A percentile compares a stretch with the other conserved stretches of the same genome.
phyloP scores from a whole-genome alignment of 768 basidiomycete species.

The Atractiella rhizophila region DNA sequence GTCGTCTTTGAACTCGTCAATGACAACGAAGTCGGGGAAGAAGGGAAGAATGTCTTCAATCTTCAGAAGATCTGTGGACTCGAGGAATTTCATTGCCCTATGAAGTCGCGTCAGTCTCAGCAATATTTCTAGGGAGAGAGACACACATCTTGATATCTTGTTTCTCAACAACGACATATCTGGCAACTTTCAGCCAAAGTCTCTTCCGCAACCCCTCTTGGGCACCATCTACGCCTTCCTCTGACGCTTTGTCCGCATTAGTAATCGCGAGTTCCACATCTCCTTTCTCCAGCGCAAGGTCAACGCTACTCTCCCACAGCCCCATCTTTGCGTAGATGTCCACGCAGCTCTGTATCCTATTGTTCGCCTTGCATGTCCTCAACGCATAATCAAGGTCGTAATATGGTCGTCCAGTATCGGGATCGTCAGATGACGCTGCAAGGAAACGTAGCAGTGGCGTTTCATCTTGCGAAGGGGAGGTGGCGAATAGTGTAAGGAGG shows the following conservation, averaged over 20 bases:
- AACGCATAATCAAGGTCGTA: conserved; percentile 94
- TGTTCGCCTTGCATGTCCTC: conserved; percentile 60
- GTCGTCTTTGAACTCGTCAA: conserved; percentile 98
- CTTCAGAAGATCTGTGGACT: conserved; percentile 78
- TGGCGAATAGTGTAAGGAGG: conserved; percentile 55
- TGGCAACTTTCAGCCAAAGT: conserved; percentile 95
- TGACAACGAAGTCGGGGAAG: conserved; percentile 98
- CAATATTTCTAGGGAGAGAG: neutral
- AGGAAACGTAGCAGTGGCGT: conserved; percentile 38
- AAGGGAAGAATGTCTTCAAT: conserved; percentile 97
- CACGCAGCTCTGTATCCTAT: conserved; percentile 65
- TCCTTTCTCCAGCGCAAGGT: conserved; percentile 75
- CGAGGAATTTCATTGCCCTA: conserved; percentile 91
- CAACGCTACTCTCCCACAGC: conserved; percentile 83
- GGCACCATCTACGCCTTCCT: too few species aligned
- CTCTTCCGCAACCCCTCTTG: conserved; percentile 68
- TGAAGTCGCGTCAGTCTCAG: neutral
- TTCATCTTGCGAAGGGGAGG: conserved; percentile 26
- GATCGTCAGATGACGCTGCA: conserved; percentile 50
- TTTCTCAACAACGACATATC: conserved; percentile 90
- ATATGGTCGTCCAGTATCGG: conserved; percentile 60
- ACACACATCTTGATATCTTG: conserved; percentile 92
- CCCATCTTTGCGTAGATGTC: conserved; percentile 97
- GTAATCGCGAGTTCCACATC: conserved; percentile 84
- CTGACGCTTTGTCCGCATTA: conserved; percentile 82